Evolutionary conservation across 441 rosid genomes (phyloP), one percentile per base, ranked within the genome.

Genomic region (Codiaeum variegatum): DNA sequence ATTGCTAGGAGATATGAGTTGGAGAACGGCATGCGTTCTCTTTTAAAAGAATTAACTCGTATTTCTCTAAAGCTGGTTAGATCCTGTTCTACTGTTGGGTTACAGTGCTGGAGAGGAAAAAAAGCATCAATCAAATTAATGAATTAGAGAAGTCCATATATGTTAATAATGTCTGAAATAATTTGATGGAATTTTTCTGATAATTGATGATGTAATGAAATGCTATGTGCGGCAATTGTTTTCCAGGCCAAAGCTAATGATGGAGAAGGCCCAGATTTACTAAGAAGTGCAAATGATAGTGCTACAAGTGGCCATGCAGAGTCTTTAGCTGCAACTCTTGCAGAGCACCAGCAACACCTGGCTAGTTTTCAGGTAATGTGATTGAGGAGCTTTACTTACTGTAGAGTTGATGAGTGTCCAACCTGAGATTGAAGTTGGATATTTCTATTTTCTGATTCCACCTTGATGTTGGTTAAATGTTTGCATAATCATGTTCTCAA

Each of bases 341-440:
- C 89, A 67, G 99, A 96, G 80, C 99, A 96, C 87, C 94, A 96
- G 77, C 99, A 96, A 78, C 99, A 96, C 83, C 87, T 93, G 68
- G 96, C 97, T 75, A 96, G 97, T 82, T 91, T 96, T 84, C 97
- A 96, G 97, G 99, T 92, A 81, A 71, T 71, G 36, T 21, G 61
- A 24, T 77, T 21, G 16, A 18, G 26, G 10, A 29, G 54, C 60
- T 71, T 52, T 62, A 9, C 26, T 5, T 19, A n/a, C 31, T 23
- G n/a, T 40, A 55, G 56, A 46, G 26, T 63, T 55, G 58, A 18
- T 55, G 62, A 65, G 28, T 66, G 63, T 64, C 69, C 38, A 64
- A 38, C 60, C 62, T 49, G 69, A 61, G 59, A 54, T 34, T 62
- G 16, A 42, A 42, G 13, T 15, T 34, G 32, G 68, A 55, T 67